phyloP scores from a whole-genome alignment of 1,284 basidiomycete species.

The Abortiporus biennis region DNA sequence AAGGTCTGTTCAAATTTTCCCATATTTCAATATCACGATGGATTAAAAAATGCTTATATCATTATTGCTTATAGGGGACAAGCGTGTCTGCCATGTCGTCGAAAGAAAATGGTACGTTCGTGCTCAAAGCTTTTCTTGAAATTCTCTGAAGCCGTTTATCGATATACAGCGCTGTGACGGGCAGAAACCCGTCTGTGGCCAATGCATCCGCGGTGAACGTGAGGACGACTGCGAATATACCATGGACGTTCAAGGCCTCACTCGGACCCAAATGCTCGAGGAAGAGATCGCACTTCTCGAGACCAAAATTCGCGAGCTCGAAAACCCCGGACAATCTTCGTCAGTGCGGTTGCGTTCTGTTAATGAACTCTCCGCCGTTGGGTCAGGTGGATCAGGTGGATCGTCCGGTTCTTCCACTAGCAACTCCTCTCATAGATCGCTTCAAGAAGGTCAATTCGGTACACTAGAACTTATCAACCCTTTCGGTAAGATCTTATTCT shows the following conservation, averaged over 20 bases:
- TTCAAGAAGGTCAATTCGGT: too few species aligned
- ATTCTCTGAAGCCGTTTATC: not conserved
- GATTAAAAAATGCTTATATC: too few species aligned
- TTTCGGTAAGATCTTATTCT: too few species aligned
- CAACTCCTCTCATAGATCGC: too few species aligned
- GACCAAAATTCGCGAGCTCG: slow-evolving; percentile 22
- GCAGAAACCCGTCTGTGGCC: slow-evolving; percentile 21
- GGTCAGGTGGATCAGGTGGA: not conserved
- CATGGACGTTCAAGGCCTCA: slow-evolving; percentile 19
- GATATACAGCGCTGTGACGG: slow-evolving; percentile 24
- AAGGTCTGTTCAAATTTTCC: too few species aligned
- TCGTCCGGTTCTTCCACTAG: not conserved
- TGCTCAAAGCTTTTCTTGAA: not conserved
- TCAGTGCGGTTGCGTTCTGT: too few species aligned
- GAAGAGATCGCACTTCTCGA: slow-evolving; percentile 25
- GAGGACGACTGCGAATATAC: slow-evolving; percentile 26
- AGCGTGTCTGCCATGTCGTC: slow-evolving; percentile 16
- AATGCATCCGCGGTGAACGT: slow-evolving; percentile 18
- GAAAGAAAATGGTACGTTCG: slow-evolving; percentile 14
- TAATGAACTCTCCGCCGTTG: slow-evolving; percentile 13
- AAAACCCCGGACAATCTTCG: slow-evolving; percentile 16
- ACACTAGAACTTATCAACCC: too few species aligned
- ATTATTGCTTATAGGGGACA: slow-evolving; percentile 9
- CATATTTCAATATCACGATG: too few species aligned
- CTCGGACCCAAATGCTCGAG: slow-evolving; percentile 22